Evolutionary conservation across 2,329 filamentous ascomycete species (phyloP), one percentile per base, ranked within the genome.

Genomic region (Lasiodiplodia citricola): DNA sequence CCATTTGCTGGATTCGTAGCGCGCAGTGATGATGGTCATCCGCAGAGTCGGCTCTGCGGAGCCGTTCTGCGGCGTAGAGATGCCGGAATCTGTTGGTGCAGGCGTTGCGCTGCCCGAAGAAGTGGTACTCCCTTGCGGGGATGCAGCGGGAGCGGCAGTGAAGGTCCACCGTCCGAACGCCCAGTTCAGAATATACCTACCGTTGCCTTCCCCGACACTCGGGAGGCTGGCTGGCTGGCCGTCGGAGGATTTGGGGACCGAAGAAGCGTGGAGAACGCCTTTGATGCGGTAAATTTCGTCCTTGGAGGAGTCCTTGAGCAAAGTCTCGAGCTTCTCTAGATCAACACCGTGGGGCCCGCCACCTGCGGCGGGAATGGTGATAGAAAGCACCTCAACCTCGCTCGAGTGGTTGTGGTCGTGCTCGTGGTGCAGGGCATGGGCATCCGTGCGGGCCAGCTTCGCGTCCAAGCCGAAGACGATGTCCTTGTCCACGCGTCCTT

Each of bases 281-380:
- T 99, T 99, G 79, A 99, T 98, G 68, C 96, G 89, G 81, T 98
- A 99, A 11, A 97, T 89, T 77, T 98, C 94, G 72, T 99, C 96
- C 77, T 96, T 97, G 0, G 94, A 92, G 0, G 95, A 92, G 0
- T 88, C 81, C 57, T 86, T 84, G 38, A 98, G 86, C 2, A 98
- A 83, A 60, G 74, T 82, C 68, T 90, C 84, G 8, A 97, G 85
- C 71, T 91, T 83, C 18, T 78, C 75, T 28, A 88, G 86, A 68
- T 88, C 84, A 0, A 89, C 83, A 37, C 89, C 85, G 28, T 88
- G 82, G 37, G 72, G 68, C 18, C 81, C 78, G 0, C 79, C 31
- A 10, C 8, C 79, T 18, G 79, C 72, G 5, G 83, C 81, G 65
- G 84, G 84, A 64, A 97, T 81, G 7, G 90, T 89, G n/a, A 97